Conservation (phyloP, 2,329 filamentous ascomycete genomes). For the Dactylellina sp. region DNA sequence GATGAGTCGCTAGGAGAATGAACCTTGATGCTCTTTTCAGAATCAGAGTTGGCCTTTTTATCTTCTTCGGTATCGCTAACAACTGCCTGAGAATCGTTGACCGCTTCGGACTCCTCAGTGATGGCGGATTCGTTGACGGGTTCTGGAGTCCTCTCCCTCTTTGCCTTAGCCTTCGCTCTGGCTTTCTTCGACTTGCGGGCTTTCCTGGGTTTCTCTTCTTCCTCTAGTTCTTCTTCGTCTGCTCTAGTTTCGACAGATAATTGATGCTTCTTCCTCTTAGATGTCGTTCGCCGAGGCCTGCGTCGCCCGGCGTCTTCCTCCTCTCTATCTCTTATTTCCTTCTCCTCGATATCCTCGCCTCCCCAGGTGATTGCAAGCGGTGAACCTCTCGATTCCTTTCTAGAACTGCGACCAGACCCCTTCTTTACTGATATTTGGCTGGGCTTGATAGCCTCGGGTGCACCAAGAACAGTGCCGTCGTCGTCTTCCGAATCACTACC, state of each 20-base stretch:
- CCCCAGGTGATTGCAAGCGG: conserved; percentile 56
- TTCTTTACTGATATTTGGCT: conserved; percentile 55
- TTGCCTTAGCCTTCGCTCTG: conserved; percentile 32
- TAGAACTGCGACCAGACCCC: conserved; percentile 47
- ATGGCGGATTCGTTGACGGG: conserved; percentile 49
- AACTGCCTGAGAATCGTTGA: conserved; percentile 49
- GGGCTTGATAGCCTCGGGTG: conserved; percentile 47
- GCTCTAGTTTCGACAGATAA: conserved; percentile 51
- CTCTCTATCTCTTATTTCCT: conserved; percentile 28
- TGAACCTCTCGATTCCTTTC: conserved; percentile 47
- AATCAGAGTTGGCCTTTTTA: conserved; percentile 36
- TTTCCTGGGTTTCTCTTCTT: conserved; percentile 38
- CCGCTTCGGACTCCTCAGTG: conserved; percentile 46
- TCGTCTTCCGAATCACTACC: conserved; percentile 45
- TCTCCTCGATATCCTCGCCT: conserved; percentile 53
- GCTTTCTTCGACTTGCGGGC: conserved; percentile 42
- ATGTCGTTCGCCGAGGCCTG: conserved; percentile 22
- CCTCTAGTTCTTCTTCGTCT: conserved; percentile 44
- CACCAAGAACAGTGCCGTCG: conserved; percentile 47
- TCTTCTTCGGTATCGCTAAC: conserved; percentile 47
- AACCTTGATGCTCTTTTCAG: conserved; percentile 49
- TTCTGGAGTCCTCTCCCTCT: conserved; percentile 32
- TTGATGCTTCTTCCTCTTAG: conserved; percentile 49
- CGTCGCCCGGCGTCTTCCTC: conserved; percentile 36
- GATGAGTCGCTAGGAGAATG: conserved; percentile 45